Base-by-base conservation (phyloP, 345 rosid genomes). In the Streptanthus diversifolius region DNA sequence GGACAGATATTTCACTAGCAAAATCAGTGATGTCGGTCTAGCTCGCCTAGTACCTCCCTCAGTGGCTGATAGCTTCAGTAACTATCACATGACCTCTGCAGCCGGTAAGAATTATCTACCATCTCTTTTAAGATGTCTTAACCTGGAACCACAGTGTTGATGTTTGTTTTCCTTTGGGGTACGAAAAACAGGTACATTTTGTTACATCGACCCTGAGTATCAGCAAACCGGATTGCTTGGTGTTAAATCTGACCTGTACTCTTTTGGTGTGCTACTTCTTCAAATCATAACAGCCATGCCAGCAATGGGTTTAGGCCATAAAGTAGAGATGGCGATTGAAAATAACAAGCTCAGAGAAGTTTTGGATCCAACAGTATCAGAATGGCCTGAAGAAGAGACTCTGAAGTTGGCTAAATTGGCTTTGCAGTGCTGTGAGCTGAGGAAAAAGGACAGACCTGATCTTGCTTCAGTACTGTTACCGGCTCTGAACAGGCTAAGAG, bases 191-290 rank as follows among this genome's bases (percentile, higher is more conserved):
- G 81, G 81, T 13, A 93, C 98, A 27, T 87, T 93, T 60, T 90
- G 85, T 59, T 90, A 90, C 68, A 90, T 90, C 4, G 98, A 92
- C 36, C 98, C 96, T 0, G 96, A 90, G 77, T 90, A 93, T 70
- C 98, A 89, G 74, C 96, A 86, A 74, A 79, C 93, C 1, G 98
- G 98, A 63, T 39, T 83, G 84, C 81, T 93, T 5, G 89, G 93
- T 43, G 89, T 87, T 55, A 90, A 93, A 77, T 93, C 93, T n/a
- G 97, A 90, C 35, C 44, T 93, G 5, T 90, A 85, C 73, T 88
- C 98, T n/a, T 69, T 93, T 2, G 97, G 93, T 2, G 87, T 93
- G 54, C 57, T 93, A 81, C 85, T 90, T 68, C 70, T 93, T 61
- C 97, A 93, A 76, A 75, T 93, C 6, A 77, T 90, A 39, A 93